These are phyloP conservation scores for Tolypocladium sp. DNA, from an alignment of 2,329 filamentous ascomycete species.

Conservation along the genomic window DNA sequence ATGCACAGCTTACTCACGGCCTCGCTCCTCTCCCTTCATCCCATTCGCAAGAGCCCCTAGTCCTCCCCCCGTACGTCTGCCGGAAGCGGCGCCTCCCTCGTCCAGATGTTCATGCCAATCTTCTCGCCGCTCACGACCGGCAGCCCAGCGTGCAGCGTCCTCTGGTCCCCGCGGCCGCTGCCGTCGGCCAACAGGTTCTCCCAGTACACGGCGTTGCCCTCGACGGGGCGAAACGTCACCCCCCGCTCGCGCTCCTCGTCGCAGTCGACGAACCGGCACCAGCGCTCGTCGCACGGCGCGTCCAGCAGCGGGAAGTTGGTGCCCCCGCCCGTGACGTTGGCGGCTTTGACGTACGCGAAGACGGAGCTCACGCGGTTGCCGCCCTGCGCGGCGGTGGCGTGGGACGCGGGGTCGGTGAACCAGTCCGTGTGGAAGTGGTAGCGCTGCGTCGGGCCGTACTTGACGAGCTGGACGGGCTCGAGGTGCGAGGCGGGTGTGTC, in stretches of 20 bases:
- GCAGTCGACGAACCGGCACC: conserved; percentile 38
- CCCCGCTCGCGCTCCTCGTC: conserved; percentile 36
- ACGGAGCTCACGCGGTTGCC: conserved; percentile 37
- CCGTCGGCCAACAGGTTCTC: conserved; percentile 31
- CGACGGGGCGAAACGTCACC: conserved; percentile 36
- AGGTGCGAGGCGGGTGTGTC: conserved; percentile 24
- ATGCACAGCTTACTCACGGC: background rate
- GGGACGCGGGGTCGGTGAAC: conserved; percentile 28
- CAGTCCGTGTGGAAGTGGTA: conserved; percentile 44
- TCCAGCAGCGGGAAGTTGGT: conserved; percentile 38
- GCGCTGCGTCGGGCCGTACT: conserved; percentile 32
- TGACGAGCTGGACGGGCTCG: conserved; percentile 39
- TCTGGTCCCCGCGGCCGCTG: conserved; percentile 24
- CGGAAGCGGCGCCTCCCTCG: conserved; percentile 29
- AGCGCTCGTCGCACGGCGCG: conserved; percentile 24
- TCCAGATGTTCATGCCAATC: conserved; percentile 45
- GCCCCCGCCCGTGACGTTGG: conserved; percentile 34
- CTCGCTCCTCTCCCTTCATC: background rate
- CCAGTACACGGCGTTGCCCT: conserved; percentile 40
- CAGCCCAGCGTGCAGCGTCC: conserved; percentile 36
- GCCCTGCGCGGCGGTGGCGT: conserved; percentile 27
- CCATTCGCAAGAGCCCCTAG: background rate
- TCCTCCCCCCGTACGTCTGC: conserved; percentile 11
- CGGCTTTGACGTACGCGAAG: conserved; percentile 36
- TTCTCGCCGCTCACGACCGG: conserved; percentile 36